These are phyloP conservation scores for Mallotus nudiflorus DNA, from an alignment of 345 rosid species.

Conservation along the genomic window DNA sequence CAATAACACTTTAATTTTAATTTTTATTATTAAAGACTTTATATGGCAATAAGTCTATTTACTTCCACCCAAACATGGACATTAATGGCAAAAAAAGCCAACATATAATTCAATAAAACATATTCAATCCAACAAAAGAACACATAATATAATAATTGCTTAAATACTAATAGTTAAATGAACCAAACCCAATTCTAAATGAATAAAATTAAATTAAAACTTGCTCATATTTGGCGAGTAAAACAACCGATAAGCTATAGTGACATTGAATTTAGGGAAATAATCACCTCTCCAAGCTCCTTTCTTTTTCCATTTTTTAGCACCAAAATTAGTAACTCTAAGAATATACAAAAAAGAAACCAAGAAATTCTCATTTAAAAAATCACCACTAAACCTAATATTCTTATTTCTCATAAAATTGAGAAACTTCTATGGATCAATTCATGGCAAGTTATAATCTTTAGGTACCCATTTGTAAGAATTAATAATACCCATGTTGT, in stretches of 20 bases:
- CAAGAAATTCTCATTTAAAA: constrained; percentile 82
- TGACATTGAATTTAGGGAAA: constrained; percentile 80
- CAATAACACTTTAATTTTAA: not conserved
- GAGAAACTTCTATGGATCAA: constrained; percentile 63
- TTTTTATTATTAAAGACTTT: too few relatives aligned
- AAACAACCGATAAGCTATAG: constrained; percentile 89
- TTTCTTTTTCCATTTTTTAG: constrained; percentile 85
- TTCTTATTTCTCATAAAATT: constrained; percentile 64
- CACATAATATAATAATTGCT: not conserved
- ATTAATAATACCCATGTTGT: constrained; percentile 65
- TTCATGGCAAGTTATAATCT: constrained; percentile 51
- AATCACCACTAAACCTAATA: constrained; percentile 86
- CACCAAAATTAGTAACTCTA: constrained; percentile 65
- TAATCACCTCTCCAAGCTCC: constrained; percentile 97
- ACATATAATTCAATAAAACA: not conserved
- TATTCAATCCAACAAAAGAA: not conserved
- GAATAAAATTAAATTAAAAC: not conserved
- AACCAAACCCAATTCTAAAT: not conserved
- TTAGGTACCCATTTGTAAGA: constrained; percentile 87
- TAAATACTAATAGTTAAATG: not conserved
- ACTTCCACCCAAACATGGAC: not conserved
- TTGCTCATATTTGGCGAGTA: constrained; percentile 78
- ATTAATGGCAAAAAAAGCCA: not conserved
- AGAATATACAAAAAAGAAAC: constrained; percentile 77
- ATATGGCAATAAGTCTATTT: not conserved